Base-by-base conservation (phyloP, 768 basidiomycete genomes). In the Termitomyces sp. region DNA sequence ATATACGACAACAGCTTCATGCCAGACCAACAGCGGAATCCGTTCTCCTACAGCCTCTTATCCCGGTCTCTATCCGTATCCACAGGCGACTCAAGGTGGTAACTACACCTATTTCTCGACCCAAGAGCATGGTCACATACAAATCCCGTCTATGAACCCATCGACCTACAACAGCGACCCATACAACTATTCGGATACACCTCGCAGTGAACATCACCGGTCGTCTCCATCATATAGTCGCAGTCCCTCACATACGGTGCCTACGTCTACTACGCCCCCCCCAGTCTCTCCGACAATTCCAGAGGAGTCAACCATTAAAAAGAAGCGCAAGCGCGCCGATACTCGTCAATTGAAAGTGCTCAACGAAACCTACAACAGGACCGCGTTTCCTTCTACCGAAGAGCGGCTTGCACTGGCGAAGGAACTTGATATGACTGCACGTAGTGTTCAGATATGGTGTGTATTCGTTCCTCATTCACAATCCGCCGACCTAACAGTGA, bases 381-480 rank as follows among this genome's bases (percentile, higher is more conserved):
- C 91, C 3, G 90, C 91, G 18, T 93, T 93, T 66, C 91, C 91
- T 23, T 91, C 91, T 14, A 93, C 91, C 10, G 91, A 92, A 70
- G 91, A 93, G 70, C 84, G 91, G n/a, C 78, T 82, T 40, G 84
- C 83, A 35, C 74, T 93, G 51, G 91, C 91, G 14, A 89, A 85
- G 63, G 77, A 82, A 64, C 76, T 93, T 61, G 89, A 89, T 64
- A 93, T 93, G 91, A 85, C 88, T 50, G 82, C 91, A 43, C 76
- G 91, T 62, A 91, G 88, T 63, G 91, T 93, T 59, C 91, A 93
- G 70, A 93, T 93, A 58, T 93, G 91, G 91, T 91, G 70, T 66
- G 55, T 23, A 59, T 41, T 63, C 57, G 64, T 67, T 51, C 52
- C 62, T 64, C 59, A 49, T 63, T 64, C 53, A 50, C 56, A 59